Conservation (phyloP, 805 yeast species). For the Metschnikowia cubensis region DNA sequence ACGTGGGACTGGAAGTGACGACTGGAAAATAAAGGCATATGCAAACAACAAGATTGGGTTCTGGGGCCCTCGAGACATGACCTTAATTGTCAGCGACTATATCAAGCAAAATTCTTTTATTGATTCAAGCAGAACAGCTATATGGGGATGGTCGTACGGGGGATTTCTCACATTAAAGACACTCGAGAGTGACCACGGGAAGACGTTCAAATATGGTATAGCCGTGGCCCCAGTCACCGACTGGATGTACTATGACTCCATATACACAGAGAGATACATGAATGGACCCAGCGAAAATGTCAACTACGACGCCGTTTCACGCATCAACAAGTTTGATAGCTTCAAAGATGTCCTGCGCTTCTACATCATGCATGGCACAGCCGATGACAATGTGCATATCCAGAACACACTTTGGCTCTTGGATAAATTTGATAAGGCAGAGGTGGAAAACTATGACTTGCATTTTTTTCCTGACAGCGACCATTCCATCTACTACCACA, state of each 20-base stretch:
- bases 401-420: slow-evolving; percentile 63
- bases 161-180: slow-evolving; percentile 76
- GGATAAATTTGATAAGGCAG: slow-evolving; percentile 50
- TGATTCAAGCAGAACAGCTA: slow-evolving; percentile 53
- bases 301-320: slow-evolving; percentile 43
- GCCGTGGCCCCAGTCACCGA: slow-evolving; percentile 85
- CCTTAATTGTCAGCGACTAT: slow-evolving; percentile 47
- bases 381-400: slow-evolving; percentile 79
- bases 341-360: slow-evolving; percentile 54
- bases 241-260: slow-evolving; percentile 71
- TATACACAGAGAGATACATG: slow-evolving; percentile 79
- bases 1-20: slow-evolving; percentile 77
- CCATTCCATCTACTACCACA: slow-evolving; percentile 76
- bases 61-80: slow-evolving; percentile 74
- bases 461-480: slow-evolving; percentile 92
- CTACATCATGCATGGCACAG: slow-evolving; percentile 75
- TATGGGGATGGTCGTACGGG: slow-evolving; percentile 91
- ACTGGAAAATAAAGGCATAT: slow-evolving; percentile 60
- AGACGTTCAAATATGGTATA: slow-evolving; percentile 67
- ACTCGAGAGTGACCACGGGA: slow-evolving; percentile 59
- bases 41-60: slow-evolving; percentile 58
- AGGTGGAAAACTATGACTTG: slow-evolving; percentile 75
- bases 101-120: slow-evolving; percentile 44
- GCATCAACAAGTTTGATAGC: slow-evolving; percentile 34
- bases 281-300: slow-evolving; percentile 47